Evolutionary conservation across 805 yeast genomes (phyloP).

Genomic region (Blastobotrys americana): DNA sequence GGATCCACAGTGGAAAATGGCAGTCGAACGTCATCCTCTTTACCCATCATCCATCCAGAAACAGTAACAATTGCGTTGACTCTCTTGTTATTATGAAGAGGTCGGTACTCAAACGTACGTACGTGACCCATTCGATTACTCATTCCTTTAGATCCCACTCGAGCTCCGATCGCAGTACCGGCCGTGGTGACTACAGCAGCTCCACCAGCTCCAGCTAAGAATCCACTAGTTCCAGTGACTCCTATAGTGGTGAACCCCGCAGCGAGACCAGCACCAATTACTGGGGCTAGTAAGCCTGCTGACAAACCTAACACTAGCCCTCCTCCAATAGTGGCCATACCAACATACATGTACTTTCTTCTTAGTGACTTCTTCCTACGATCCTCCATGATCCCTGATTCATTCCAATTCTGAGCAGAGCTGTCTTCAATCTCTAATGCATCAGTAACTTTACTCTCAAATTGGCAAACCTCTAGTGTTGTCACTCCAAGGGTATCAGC

Average conservation of each 20-base stretch:
- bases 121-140: constrained; percentile 82
- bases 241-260: constrained; percentile 96
- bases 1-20: constrained; percentile 98
- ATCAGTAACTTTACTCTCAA: constrained; percentile 85
- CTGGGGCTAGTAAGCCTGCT: constrained; percentile 94
- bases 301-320: constrained; percentile 89
- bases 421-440: constrained; percentile 82
- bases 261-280: constrained; percentile 96
- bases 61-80: constrained; percentile 82
- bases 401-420: constrained; percentile 72
- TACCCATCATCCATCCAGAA: constrained; percentile 97
- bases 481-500: constrained; percentile 54
- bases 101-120: constrained; percentile 86
- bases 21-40: constrained; percentile 87
- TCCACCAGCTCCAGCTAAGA: constrained; percentile 95
- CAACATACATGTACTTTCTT: constrained; percentile 75
- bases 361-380: constrained; percentile 61
- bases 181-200: constrained; percentile 89
- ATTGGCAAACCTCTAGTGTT: constrained; percentile 69
- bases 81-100: constrained; percentile 84
- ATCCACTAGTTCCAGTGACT: constrained; percentile 85
- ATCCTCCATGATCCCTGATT: constrained; percentile 55
- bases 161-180: constrained; percentile 86
- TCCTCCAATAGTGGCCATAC: constrained; percentile 94
- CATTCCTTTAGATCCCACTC: constrained; percentile 83